Base-by-base conservation (phyloP, 208 protist genomes). In the Trypanosomatidae sp. region DNA sequence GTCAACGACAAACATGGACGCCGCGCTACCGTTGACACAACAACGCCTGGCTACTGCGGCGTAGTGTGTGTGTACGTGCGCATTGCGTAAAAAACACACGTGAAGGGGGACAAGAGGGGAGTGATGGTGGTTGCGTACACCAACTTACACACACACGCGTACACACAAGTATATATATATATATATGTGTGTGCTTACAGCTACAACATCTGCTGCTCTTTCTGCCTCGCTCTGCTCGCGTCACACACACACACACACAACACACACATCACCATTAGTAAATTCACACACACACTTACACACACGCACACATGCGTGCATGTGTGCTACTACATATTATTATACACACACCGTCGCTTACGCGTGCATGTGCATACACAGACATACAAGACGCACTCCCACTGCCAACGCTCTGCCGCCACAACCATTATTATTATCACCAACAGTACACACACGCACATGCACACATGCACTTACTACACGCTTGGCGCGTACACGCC, bases 401-500 rank as follows among this genome's bases (percentile, higher is more conserved):
- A 4, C 6, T 20, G n/a, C 18, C 18, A 15, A 39, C 32, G 45
- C 18, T 1, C 28, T 33, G 18, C 7, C 28, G 2, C 20, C 16
- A 11, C 1, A 43, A 6, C n/a, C 18, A 26, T 49, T 23, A 41
- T 49, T 41, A 6, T 10, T 38, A 21, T 18, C 19, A 8, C 16
- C 22, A 41, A 18, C 19, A 48, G n/a, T 13, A 30, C 5, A 6
- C 10, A 42, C 32, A 41, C 16, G 13, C 13, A 6, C 38, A 33
- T 48, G 26, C 19, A n/a, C n/a, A n/a, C n/a, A n/a, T n/a, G n/a
- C n/a, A n/a, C 27, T 19, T 16, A 3, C 25, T 56, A 28, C 42
- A 30, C 37, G 7, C 4, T 46, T 23, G 72, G 72, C 2, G 64
- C 30, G 45, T 55, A 56, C 48, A 77, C 67, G 22, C 68, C 73